Conservation (phyloP, 2,329 filamentous ascomycete species). For the Ascomycota sp. region DNA sequence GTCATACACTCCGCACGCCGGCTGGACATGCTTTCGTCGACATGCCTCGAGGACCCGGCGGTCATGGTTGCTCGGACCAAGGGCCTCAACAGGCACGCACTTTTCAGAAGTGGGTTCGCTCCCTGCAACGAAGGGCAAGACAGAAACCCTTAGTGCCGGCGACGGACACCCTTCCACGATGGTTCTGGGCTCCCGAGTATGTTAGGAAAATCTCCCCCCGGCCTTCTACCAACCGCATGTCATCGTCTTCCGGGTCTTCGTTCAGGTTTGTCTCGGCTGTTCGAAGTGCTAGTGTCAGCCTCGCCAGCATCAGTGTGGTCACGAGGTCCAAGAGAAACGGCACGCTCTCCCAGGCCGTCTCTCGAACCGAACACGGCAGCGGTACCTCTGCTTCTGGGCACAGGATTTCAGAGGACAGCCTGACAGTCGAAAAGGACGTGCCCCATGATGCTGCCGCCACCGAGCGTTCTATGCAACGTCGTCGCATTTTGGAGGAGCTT, state of each 20-base stretch:
- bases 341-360: slow-evolving; percentile 27
- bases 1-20: slow-evolving; percentile 1
- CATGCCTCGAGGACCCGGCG: slow-evolving; percentile 1
- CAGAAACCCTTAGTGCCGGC: slow-evolving; percentile 10
- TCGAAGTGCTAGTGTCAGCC: slow-evolving; percentile 59
- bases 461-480: slow-evolving; percentile 49
- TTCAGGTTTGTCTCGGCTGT: slow-evolving; percentile 60
- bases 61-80: slow-evolving; percentile 1
- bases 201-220: neutral
- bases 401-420: slow-evolving; percentile 44
- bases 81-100: slow-evolving; percentile 13
- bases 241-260: slow-evolving; percentile 48
- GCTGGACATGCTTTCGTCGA: neutral
- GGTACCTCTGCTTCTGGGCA: slow-evolving; percentile 34
- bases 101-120: slow-evolving; percentile 54
- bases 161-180: slow-evolving; percentile 1
- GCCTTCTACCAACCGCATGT: slow-evolving; percentile 1
- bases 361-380: slow-evolving; percentile 39
- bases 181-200: slow-evolving; percentile 1
- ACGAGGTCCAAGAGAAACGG: slow-evolving; percentile 34
- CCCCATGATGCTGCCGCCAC: slow-evolving; percentile 44
- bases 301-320: slow-evolving; percentile 47
- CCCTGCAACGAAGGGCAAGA: slow-evolving; percentile 34
- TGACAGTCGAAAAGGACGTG: slow-evolving; percentile 30
- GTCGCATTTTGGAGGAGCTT: slow-evolving; percentile 65